Conservation (phyloP, 1,284 basidiomycete genomes). For the Gomphus bonarii region DNA sequence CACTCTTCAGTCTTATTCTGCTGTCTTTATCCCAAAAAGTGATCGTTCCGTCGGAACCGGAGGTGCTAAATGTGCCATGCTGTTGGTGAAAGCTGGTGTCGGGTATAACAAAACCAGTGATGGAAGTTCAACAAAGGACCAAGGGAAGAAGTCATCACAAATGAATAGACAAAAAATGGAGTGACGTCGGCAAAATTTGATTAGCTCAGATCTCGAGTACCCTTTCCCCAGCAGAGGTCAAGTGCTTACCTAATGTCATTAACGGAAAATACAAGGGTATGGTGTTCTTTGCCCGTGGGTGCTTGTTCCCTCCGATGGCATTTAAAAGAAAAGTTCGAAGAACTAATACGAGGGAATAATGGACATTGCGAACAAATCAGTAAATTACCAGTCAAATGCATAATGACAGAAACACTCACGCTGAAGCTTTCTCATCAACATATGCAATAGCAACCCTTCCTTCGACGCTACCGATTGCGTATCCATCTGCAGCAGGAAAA, state of each 20-base stretch:
- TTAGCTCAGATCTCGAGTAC: background rate
- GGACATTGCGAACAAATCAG: background rate
- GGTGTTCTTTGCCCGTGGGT: constrained; percentile 16
- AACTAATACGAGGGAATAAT: background rate
- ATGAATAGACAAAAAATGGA: background rate
- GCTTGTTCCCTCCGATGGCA: constrained; percentile 38
- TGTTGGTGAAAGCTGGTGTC: constrained; percentile 34
- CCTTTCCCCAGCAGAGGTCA: background rate
- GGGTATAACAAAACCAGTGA: background rate
- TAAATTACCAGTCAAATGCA: background rate
- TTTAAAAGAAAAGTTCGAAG: constrained; percentile 44
- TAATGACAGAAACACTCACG: constrained; percentile 13
- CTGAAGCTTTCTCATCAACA: constrained; percentile 25
- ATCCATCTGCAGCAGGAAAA: constrained; percentile 38
- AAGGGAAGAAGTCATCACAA: background rate
- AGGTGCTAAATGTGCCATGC: constrained; percentile 47
- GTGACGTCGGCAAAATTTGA: background rate
- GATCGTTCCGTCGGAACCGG: constrained; percentile 22
- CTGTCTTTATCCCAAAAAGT: constrained; percentile 35
- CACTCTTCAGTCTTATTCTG: constrained; percentile 43
- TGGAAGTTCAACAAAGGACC: too few species aligned
- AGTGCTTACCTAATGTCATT: constrained; percentile 31
- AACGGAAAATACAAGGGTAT: constrained; percentile 40
- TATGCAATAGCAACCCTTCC: constrained; percentile 44
- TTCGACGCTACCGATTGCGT: constrained; percentile 47